These are phyloP conservation scores for Cenchrus americanus DNA, from an alignment of 176 grass and related monocot genomes.

Conservation along the genomic window DNA sequence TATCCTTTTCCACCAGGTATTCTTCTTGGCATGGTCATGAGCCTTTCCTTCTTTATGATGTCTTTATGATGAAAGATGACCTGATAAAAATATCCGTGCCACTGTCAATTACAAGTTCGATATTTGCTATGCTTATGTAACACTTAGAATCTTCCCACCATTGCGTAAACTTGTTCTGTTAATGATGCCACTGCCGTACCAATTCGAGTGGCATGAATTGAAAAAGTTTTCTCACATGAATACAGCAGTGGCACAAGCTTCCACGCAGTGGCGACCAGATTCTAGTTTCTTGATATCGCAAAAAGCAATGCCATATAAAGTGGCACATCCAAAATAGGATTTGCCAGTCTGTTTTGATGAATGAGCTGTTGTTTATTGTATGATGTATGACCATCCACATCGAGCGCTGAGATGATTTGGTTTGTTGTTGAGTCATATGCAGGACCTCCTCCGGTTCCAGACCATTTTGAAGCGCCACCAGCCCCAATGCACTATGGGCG, in stretches of 20 bases:
- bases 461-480: conserved; percentile 61
- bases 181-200: background rate
- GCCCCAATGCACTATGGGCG: conserved; percentile 58
- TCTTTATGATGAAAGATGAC: background rate
- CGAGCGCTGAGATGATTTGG: conserved; percentile 17
- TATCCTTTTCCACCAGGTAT: conserved; percentile 58
- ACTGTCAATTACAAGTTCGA: background rate
- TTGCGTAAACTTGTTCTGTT: background rate
- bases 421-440: conserved; percentile 39
- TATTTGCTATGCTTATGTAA: background rate
- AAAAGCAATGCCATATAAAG: background rate
- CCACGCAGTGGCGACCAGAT: background rate
- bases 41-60: conserved; percentile 21
- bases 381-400: conserved; percentile 11
- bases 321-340: background rate
- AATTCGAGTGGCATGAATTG: background rate
- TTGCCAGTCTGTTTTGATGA: background rate
- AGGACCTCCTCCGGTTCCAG: conserved; percentile 43
- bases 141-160: background rate
- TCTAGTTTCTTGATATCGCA: background rate
- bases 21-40: conserved; percentile 1
- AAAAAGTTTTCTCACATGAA: background rate
- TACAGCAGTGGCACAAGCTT: background rate
- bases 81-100: background rate
- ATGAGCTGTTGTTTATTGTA: conserved; percentile 20